phyloP scores from a whole-genome alignment of 768 basidiomycete genomes.

The Russula griseocarnosa region DNA sequence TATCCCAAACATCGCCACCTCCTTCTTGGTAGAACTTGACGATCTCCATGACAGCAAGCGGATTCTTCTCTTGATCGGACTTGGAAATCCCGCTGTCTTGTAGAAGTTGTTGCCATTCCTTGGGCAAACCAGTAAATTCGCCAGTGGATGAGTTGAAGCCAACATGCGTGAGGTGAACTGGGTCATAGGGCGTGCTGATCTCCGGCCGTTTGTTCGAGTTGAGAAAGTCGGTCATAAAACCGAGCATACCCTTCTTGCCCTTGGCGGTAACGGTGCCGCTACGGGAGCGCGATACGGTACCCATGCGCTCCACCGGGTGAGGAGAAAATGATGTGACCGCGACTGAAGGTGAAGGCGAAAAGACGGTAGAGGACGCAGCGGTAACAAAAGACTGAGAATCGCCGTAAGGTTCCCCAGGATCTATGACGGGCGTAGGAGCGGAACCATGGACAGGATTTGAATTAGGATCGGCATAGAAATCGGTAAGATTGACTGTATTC shows the following conservation, averaged over 20 bases:
- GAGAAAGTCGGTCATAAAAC: constrained; percentile 70
- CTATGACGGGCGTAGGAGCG: constrained; percentile 50
- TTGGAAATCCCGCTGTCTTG: constrained; percentile 95
- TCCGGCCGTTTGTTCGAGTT: constrained; percentile 73
- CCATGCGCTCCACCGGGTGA: constrained; percentile 26
- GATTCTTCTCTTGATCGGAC: constrained; percentile 94
- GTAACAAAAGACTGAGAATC: constrained; percentile 8
- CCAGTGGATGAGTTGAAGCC: constrained; percentile 99
- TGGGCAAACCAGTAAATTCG: constrained; percentile 95
- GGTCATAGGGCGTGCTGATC: constrained; percentile 98
- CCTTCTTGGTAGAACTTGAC: constrained; percentile 98
- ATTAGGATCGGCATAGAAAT: constrained; percentile 54
- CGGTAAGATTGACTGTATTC: constrained; percentile 77
- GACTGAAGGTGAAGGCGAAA: constrained; percentile 13
- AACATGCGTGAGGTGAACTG: constrained; percentile 98
- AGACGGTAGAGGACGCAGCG: constrained; percentile 8
- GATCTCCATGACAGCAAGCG: constrained; percentile 96
- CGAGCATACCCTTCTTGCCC: constrained; percentile 59
- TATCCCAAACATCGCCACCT: constrained; percentile 78
- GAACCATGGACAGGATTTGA: constrained; percentile 37
- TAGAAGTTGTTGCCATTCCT: constrained; percentile 97
- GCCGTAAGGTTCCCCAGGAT: constrained; percentile 13
- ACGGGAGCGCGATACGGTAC: constrained; percentile 39
- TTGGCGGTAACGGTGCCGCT: constrained; percentile 43
- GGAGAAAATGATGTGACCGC: constrained; percentile 21